Evolutionary conservation across 352 stramenopile genomes (phyloP).

Genomic region (Phytophthora citricola): DNA sequence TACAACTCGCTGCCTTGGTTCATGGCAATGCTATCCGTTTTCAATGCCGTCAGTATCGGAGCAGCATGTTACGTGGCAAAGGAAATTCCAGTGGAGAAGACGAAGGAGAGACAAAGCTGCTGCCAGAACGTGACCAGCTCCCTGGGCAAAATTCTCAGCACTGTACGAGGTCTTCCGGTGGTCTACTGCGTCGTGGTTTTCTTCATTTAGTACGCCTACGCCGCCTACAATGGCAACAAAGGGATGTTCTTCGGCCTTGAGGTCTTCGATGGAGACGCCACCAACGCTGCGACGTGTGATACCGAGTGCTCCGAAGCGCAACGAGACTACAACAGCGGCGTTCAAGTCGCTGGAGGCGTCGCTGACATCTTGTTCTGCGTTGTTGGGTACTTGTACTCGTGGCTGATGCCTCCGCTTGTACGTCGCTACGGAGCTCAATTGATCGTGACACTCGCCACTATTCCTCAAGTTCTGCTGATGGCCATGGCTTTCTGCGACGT

Average conservation of each 20-base stretch:
- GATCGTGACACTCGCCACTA: constrained; percentile 30
- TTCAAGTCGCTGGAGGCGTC: constrained; percentile 47
- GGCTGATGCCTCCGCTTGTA: constrained; percentile 47
- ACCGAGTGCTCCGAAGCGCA: constrained; percentile 43
- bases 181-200: constrained; percentile 48
- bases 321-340: constrained; percentile 45
- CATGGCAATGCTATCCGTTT: constrained; percentile 50
- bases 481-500: constrained; percentile 45
- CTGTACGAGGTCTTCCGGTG: constrained; percentile 29
- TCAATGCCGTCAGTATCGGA: constrained; percentile 43
- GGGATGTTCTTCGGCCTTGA: constrained; percentile 66
- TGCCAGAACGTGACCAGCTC: constrained; percentile 22
- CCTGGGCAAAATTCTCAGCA: constrained; percentile 32
- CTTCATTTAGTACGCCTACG: constrained; percentile 53
- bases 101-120: constrained; percentile 8
- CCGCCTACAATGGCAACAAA: constrained; percentile 65
- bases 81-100: constrained; percentile 35
- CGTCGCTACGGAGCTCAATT: constrained; percentile 37
- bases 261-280: constrained; percentile 46
- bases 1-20: constrained; percentile 53
- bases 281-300: constrained; percentile 34
- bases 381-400: constrained; percentile 52
- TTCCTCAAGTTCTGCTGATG: constrained; percentile 51
- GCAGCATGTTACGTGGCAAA: constrained; percentile 35
- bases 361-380: constrained; percentile 48